Percentiles rank a stretch among this genome's conserved stretches.
Conservation (phyloP, 139 green algal species). For the Asterochloris erici region DNA sequence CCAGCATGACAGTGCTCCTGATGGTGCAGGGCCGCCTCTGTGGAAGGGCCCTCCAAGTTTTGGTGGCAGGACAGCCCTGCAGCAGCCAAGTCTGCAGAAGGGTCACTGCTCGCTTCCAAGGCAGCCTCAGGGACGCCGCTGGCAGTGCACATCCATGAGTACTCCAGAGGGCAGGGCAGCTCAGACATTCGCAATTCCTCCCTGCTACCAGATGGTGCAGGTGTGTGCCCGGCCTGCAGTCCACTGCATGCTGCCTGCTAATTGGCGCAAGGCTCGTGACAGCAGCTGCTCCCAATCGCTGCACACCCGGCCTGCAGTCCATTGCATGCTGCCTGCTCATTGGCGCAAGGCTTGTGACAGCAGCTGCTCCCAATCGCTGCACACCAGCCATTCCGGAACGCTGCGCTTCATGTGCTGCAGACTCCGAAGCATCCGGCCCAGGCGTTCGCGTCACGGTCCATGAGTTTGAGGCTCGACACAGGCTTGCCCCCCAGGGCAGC, state of each 20-base stretch:
- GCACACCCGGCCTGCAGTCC: background rate
- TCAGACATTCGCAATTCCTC: background rate
- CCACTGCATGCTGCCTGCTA: too few relatives aligned
- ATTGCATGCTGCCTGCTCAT: background rate
- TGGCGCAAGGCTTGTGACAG: background rate
- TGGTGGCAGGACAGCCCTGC: slow-evolving; percentile 3
- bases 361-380: background rate
- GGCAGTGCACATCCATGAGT: too few relatives aligned
- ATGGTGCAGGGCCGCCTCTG: background rate
- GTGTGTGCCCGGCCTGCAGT: too few relatives aligned
- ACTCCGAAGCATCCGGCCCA: background rate
- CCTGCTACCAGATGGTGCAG: background rate
- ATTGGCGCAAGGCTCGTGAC: background rate
- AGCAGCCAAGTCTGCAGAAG: background rate
- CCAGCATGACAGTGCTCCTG: background rate
- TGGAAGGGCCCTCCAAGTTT: background rate
- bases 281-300: background rate
- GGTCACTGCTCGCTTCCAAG: background rate
- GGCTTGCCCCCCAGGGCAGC: background rate
- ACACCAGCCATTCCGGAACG: background rate
- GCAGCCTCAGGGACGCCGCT: background rate
- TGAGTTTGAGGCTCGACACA: background rate
- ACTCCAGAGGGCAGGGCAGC: background rate
- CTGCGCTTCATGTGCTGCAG: background rate
- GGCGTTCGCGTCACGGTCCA: background rate